These are phyloP conservation scores for Fusarium chaquense DNA, from an alignment of 2,329 filamentous ascomycete species.

Conservation along the genomic window DNA sequence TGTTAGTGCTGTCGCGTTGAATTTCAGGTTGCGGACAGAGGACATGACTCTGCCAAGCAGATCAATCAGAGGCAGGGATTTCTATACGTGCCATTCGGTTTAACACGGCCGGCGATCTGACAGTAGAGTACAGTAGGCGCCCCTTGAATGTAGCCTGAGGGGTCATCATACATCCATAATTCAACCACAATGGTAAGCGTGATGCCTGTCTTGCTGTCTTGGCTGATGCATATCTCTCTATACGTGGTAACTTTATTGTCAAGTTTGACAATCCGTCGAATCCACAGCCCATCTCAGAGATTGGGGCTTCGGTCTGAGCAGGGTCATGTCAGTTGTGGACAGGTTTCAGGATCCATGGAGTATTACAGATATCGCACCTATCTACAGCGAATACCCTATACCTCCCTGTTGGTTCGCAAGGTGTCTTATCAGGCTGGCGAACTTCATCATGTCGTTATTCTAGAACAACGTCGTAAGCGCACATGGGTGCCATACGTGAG, in stretches of 20 bases:
- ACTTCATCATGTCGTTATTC: constrained; percentile 16
- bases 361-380: constrained; percentile 1
- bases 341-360: constrained; percentile 8
- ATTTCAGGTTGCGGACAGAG: constrained; percentile 6
- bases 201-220: not conserved
- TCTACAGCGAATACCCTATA: not conserved
- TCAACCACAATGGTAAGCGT: not conserved
- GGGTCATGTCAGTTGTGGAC: not conserved
- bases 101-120: not conserved
- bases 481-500: not conserved
- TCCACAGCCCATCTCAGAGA: not conserved
- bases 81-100: not conserved
- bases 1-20: not conserved
- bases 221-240: not conserved
- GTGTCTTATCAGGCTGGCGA: not conserved
- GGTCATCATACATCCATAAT: not conserved
- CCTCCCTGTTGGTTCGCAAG: not conserved
- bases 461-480: constrained; percentile 11
- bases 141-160: constrained; percentile 6
- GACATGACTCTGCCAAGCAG: constrained; percentile 3
- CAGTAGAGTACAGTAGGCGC: not conserved
- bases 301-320: not conserved
- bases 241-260: not conserved
- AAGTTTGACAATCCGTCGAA: not conserved
- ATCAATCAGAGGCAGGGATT: constrained; percentile 7